Base-by-base conservation (phyloP, 2,329 filamentous ascomycete genomes). In the Epichloe hybrida region DNA sequence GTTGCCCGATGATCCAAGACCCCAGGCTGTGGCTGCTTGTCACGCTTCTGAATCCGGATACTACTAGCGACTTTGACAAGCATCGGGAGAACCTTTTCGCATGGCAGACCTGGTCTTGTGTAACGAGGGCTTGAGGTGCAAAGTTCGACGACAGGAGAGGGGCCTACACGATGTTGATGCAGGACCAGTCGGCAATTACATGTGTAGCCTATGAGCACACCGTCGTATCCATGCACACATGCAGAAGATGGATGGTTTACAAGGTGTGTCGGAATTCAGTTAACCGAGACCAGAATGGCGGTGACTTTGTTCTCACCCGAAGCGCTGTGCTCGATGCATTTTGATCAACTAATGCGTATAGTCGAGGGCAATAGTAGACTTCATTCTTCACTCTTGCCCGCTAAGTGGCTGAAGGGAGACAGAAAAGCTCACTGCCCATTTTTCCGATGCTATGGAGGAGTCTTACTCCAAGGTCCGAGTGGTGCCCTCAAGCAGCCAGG, bases 231-330 rank as follows among this genome's bases (percentile, higher is more conserved):
- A 36, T 48, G 44, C n/a, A 36, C 27, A 34, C 23, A 41, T 49
- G 50, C 48, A 48, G 42, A 40, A 12, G 21, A 50, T 40, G 48
- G 20, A 44, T 44, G 23, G 38, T n/a, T 36, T 20, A 40, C 48
- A 37, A 40, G 41, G n/a, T 50, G 31, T 36, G 13, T 50, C 38
- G 43, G 42, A 43, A 35, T n/a, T 38, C 34, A 37, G 17, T 46
- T 52, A 52, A 46, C 50, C 48, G 51, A 52, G 51, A 42, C 49
- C n/a, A 46, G 47, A 52, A 50, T 43, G 51, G 43, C 51, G 46
- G 45, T 52, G 51, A 47, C 50, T 38, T 38, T 35, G 47, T 38
- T 35, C 20, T 21, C 13, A 31, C n/a, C 20, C 21, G n/a, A 17
- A 42, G 46, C 37, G 15, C 15, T 20, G 27, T 31, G 13, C 46